Percentiles rank a stretch among this genome's conserved stretches.
Evolutionary conservation across 2,329 filamentous ascomycete species (phyloP).

Genomic region (Fusarium tupiense): DNA sequence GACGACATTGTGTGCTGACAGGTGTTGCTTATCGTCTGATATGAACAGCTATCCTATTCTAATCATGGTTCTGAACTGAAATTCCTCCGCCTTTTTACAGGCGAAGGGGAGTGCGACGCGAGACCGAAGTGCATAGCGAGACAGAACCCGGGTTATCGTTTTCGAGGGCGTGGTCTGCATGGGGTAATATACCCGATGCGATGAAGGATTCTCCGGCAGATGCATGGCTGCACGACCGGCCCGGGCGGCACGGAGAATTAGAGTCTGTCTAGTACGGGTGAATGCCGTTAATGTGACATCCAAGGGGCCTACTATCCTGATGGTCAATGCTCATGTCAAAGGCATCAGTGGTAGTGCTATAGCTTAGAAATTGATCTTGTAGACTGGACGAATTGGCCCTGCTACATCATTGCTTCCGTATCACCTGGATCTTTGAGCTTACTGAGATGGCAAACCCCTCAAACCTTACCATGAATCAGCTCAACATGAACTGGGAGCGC

Average conservation of each 20-base stretch:
- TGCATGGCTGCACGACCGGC: neutral
- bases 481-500: neutral
- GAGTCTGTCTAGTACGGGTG: neutral
- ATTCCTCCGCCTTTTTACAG: neutral
- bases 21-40: neutral
- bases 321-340: neutral
- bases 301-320: neutral
- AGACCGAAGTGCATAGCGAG: neutral
- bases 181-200: neutral
- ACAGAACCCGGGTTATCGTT: too few relatives aligned
- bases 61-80: neutral
- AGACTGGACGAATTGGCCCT: neutral
- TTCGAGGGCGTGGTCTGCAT: neutral
- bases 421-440: neutral
- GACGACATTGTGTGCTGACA: neutral
- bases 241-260: neutral
- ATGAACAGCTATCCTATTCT: neutral
- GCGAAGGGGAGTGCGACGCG: neutral
- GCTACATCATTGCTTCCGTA: too few relatives aligned
- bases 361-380: neutral
- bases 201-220: slow-evolving; percentile 1
- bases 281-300: neutral
- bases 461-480: neutral
- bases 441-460: neutral
- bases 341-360: neutral